Evolutionary conservation across 495 filamentous ascomycete genomes (phyloP).

Genomic region (Emericellopsis terricola): DNA sequence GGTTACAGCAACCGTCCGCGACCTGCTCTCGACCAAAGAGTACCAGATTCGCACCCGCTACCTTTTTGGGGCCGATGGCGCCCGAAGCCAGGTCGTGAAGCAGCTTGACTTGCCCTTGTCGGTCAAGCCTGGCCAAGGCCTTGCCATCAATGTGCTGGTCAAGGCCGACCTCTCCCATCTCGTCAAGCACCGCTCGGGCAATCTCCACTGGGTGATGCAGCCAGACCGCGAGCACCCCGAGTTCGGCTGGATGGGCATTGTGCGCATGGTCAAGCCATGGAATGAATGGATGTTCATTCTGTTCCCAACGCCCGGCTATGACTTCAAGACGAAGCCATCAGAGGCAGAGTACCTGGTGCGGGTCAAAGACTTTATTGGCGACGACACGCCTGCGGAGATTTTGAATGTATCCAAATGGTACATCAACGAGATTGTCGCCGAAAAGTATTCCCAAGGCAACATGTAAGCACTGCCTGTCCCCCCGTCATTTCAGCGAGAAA

Average conservation of each 20-base stretch:
- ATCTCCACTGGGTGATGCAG: conserved; percentile 34
- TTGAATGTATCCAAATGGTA: conserved; percentile 21
- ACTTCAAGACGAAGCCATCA: conserved; percentile 13
- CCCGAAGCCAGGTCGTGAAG: conserved; percentile 27
- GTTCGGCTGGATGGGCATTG: conserved; percentile 16
- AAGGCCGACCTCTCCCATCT: conserved; percentile 33
- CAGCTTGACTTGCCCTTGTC: conserved; percentile 23
- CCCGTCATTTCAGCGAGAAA: too few species aligned
- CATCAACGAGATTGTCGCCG: conserved; percentile 23
- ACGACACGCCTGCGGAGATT: conserved; percentile 21
- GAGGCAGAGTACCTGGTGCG: conserved; percentile 18
- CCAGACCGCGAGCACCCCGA: conserved; percentile 17
- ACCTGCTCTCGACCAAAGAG: conserved; percentile 19
- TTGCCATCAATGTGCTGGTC: conserved; percentile 30
- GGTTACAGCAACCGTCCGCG: conserved; percentile 20
- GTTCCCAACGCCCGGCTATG: conserved; percentile 12
- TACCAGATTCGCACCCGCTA: conserved; percentile 33
- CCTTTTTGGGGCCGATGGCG: conserved; percentile 41
- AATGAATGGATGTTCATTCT: conserved; percentile 29
- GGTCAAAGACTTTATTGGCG: conserved; percentile 31
- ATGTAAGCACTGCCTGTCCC: too few species aligned
- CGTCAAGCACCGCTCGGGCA: conserved; percentile 28
- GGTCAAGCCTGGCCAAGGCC: conserved; percentile 18
- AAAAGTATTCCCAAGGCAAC: conserved; percentile 20
- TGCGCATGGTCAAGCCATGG: conserved; percentile 25